phyloP scores from a whole-genome alignment of 2,329 filamentous ascomycete genomes.

The Didymella keratinophila region DNA sequence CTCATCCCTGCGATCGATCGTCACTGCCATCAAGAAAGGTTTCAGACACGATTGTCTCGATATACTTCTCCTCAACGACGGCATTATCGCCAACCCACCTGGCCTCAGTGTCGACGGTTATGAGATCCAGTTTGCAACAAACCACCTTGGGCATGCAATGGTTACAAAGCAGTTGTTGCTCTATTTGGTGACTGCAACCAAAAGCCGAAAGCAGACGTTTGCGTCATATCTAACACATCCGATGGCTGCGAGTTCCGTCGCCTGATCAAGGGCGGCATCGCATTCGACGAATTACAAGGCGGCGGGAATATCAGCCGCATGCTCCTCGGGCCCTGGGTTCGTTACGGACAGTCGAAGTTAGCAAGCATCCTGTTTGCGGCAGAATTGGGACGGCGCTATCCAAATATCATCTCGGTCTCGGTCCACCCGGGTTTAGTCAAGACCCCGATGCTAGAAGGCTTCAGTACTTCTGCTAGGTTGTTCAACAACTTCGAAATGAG shows the following conservation, averaged over 20 bases:
- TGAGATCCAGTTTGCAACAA: constrained; percentile 58
- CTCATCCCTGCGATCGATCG: constrained; percentile 42
- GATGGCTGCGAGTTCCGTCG: constrained; percentile 29
- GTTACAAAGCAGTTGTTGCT: constrained; percentile 54
- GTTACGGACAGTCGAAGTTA: constrained; percentile 59
- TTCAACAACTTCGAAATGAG: constrained; percentile 20
- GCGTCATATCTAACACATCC: constrained; percentile 52
- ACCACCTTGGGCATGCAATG: constrained; percentile 58
- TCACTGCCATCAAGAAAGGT: constrained; percentile 35
- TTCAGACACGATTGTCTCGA: constrained; percentile 49
- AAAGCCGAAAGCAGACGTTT: constrained; percentile 49
- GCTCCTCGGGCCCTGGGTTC: constrained; percentile 38
- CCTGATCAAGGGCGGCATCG: constrained; percentile 36
- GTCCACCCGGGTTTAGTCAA: constrained; percentile 57
- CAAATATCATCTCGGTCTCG: constrained; percentile 50
- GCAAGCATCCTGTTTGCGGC: constrained; percentile 56
- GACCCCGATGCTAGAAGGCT: constrained; percentile 48
- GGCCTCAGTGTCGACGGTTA: constrained; percentile 54
- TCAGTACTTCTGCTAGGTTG: constrained; percentile 25
- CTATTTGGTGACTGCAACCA: constrained; percentile 49
- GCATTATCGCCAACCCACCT: constrained; percentile 45
- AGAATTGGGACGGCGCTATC: constrained; percentile 53
- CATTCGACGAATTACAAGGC: constrained; percentile 40
- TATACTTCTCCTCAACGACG: constrained; percentile 55
- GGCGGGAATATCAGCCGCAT: constrained; percentile 32